Base-by-base conservation (phyloP, 2,329 filamentous ascomycete genomes). In the Boeremia exigua region DNA sequence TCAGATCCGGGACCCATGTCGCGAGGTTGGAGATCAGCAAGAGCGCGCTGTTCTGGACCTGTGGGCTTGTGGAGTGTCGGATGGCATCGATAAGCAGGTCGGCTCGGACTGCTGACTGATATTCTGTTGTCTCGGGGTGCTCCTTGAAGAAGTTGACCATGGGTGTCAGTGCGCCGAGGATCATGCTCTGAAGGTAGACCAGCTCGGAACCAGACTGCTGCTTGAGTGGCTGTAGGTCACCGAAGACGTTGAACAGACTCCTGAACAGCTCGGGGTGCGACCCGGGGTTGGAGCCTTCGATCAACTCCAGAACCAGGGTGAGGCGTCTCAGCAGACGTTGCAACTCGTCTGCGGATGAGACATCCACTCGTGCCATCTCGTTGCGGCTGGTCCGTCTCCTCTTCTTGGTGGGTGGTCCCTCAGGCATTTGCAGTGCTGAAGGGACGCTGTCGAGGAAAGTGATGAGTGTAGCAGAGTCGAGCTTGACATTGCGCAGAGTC, bases 31-130 rank as follows among this genome's bases (percentile, higher is more conserved):
- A 92, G 54, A 98, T 91, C 25, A 99, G 81, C 8, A 98, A 84
- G 12, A 99, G 82, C 4, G 95, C 93, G 6, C 89, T 88, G 70
- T 96, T 97, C 72, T 98, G 96, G 6, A 99, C 92, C 61, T 96
- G 92, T 0, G 93, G 92, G 73, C 90, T 97, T 25, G 91, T 87
- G 0, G 93, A 96, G 59, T 91, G 93, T 69, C 96, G 90, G 39
- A 99, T 90, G 78, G 93, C 97, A 70, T 96, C 93, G 44, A 98
- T 92, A 50, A 99, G 87, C 40, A 98, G 78, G 73, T 99, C 95
- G 3, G 92, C 91, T 54, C 96, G 88, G 34, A 96, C 89, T 33
- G 87, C 88, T 2, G 90, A 88, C 40, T 87, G 86, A 72, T 96
- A 91, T 53, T 96, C 88, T 54, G 85, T 84, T 36, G 89, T 79